A percentile compares a stretch with the other conserved stretches of the same genome.
These are phyloP conservation scores for Blastobotrys parvus DNA, from an alignment of 805 yeast genomes.

Conservation along the genomic window DNA sequence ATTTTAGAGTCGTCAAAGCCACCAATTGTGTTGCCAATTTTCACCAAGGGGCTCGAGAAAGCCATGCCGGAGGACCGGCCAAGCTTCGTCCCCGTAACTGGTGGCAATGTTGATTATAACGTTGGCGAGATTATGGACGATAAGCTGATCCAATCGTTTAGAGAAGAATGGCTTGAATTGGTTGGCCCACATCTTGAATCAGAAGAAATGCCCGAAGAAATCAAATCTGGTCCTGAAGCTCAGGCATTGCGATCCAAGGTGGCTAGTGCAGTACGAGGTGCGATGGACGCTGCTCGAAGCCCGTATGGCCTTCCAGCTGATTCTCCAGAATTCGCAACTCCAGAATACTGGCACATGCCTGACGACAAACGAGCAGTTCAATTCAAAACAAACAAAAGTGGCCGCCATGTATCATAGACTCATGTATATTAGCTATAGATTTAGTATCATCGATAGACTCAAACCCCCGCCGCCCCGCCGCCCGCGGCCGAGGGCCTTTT, in stretches of 20 bases:
- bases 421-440: background rate
- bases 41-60: conserved; percentile 76
- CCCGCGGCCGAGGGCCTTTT: no score
- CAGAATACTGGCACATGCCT: conserved; percentile 56
- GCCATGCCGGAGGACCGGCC: conserved; percentile 71
- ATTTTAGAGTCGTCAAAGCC: conserved; percentile 73
- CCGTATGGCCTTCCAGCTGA: conserved; percentile 38
- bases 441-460: background rate
- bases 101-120: conserved; percentile 57
- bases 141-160: conserved; percentile 45
- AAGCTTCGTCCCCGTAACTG: conserved; percentile 46
- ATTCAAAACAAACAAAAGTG: background rate
- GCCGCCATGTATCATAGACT: background rate
- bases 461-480: no score
- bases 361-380: conserved; percentile 1
- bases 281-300: conserved; percentile 35
- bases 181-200: conserved; percentile 42
- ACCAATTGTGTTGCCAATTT: conserved; percentile 84
- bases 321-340: conserved; percentile 59
- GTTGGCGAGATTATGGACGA: conserved; percentile 70
- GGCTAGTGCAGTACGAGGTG: conserved; percentile 58
- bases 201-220: conserved; percentile 51
- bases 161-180: conserved; percentile 62
- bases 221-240: conserved; percentile 59
- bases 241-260: conserved; percentile 57